phyloP scores from a whole-genome alignment of 192 early-diverging fungal genomes.

The Backusella mclennaniae region DNA sequence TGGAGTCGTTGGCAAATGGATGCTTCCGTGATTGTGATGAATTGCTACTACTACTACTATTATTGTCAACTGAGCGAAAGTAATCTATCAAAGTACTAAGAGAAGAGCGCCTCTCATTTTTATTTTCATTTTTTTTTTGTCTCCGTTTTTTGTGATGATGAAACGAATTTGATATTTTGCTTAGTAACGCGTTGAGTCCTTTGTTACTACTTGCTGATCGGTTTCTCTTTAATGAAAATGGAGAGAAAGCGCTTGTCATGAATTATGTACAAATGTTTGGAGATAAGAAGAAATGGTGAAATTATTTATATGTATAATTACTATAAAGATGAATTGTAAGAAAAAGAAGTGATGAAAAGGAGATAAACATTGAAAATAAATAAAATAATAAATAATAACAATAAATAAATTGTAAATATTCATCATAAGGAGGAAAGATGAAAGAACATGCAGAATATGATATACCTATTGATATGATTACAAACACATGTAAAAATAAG shows the following conservation, averaged over 20 bases:
- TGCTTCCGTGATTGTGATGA: background rate
- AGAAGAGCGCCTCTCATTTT: background rate
- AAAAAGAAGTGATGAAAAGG: conserved; percentile 3
- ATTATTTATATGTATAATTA: conserved; percentile 1
- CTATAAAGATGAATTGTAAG: background rate
- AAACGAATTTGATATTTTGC: conserved; percentile 11
- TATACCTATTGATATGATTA: background rate
- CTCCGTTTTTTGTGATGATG: background rate
- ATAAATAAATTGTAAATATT: background rate
- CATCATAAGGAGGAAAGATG: background rate
- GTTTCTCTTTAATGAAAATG: conserved; percentile 17
- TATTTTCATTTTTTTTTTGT: background rate
- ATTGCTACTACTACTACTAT: background rate
- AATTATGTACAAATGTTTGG: background rate
- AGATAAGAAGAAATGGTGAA: conserved; percentile 5
- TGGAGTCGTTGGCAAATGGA: background rate
- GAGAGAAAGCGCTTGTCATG: conserved; percentile 11
- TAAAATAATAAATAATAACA: background rate
- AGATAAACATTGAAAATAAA: background rate
- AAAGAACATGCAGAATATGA: conserved; percentile 9
- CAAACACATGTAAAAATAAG: conserved; percentile 9
- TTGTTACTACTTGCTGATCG: conserved; percentile 10
- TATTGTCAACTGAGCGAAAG: background rate
- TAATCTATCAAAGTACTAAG: conserved; percentile 14
- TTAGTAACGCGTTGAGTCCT: conserved; percentile 1